Conservation (phyloP, 2,329 filamentous ascomycete species). For the Colletotrichum melonis region DNA sequence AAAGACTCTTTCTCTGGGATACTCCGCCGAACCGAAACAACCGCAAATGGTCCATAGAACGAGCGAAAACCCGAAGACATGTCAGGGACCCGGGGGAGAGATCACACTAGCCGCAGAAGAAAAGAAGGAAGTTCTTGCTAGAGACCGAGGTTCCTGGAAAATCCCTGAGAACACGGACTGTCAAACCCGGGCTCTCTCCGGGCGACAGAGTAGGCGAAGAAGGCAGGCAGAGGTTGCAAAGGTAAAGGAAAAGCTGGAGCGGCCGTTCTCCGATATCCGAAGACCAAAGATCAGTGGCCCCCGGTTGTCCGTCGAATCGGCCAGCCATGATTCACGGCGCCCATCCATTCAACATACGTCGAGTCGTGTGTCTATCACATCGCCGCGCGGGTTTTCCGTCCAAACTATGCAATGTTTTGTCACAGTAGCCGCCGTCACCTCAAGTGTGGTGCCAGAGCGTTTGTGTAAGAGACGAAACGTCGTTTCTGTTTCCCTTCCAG, state of each 20-base stretch:
- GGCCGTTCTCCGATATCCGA: constrained; percentile 2
- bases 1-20: constrained; percentile 20
- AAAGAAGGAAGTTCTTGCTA: constrained; percentile 1
- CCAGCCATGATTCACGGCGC: not conserved
- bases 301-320: not conserved
- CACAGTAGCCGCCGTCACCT: constrained; percentile 26
- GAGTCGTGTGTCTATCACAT: not conserved
- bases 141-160: not conserved
- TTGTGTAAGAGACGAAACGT: not conserved
- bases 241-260: not conserved
- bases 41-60: not conserved
- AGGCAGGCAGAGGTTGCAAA: not conserved
- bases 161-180: not conserved
- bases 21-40: constrained; percentile 30
- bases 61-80: not conserved
- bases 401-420: not conserved
- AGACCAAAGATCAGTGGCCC: too few species aligned
- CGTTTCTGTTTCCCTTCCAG: constrained; percentile 2
- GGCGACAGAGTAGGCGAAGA: not conserved
- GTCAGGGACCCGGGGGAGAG: not conserved
- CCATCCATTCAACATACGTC: not conserved
- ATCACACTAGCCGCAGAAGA: not conserved
- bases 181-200: not conserved
- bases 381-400: not conserved
- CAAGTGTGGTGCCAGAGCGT: not conserved